phyloP scores from a whole-genome alignment of 768 basidiomycete species.

The Lactarius pseudohatsudake region DNA sequence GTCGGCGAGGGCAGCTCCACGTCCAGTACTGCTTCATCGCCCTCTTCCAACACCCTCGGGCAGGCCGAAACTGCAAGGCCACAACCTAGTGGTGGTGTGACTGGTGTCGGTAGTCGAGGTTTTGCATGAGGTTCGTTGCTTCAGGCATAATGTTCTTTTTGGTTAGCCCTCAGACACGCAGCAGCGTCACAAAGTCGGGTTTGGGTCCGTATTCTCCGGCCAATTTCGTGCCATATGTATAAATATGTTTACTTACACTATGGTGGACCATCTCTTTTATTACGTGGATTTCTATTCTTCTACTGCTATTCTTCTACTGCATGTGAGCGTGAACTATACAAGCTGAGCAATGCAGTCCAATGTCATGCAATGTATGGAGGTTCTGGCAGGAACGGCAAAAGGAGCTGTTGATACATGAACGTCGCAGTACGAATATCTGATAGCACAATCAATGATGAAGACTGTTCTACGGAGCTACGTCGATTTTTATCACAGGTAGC shows the following conservation, averaged over 20 bases:
- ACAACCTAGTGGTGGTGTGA: neutral
- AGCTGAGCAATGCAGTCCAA: too few relatives aligned
- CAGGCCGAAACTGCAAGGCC: neutral
- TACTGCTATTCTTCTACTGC: too few relatives aligned
- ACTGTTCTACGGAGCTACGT: neutral
- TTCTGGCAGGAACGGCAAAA: neutral
- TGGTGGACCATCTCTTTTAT: conserved; percentile 3
- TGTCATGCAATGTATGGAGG: neutral
- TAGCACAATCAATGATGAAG: neutral
- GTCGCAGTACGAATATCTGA: neutral
- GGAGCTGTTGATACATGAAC: conserved; percentile 2
- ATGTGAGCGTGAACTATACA: too few relatives aligned
- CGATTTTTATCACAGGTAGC: neutral
- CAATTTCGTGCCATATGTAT: conserved; percentile 13
- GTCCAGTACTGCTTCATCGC: neutral
- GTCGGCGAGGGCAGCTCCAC: neutral
- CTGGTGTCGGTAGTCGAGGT: neutral
- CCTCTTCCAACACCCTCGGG: neutral
- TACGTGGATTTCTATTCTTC: neutral
- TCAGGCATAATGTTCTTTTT: neutral
- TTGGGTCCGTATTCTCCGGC: neutral
- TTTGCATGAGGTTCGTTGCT: neutral
- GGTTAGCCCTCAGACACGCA: neutral
- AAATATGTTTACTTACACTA: neutral
- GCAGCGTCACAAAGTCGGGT: neutral